Base-by-base conservation (phyloP, 805 yeast species). In the Brettanomyces bruxellensis region DNA sequence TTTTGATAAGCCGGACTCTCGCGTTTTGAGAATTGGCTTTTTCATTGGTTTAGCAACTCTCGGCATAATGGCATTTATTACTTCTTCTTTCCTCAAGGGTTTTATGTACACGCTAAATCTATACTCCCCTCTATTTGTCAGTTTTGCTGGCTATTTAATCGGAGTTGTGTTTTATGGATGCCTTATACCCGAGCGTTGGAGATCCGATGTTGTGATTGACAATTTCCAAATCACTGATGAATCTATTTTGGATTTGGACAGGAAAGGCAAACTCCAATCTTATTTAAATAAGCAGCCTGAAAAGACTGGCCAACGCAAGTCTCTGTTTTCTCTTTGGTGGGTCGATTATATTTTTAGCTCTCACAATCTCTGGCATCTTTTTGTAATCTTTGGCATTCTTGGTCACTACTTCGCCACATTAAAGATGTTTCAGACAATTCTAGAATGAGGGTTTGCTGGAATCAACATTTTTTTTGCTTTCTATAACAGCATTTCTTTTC, bases 351-450 rank as follows among this genome's bases (percentile, higher is more conserved):
- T 76, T 25, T 70, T 81, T 45, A 75, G 79, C 38, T 86, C 96
- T 35, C 99, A 91, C 64, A 90, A 89, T 57, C 70, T 91, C 30
- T 91, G 99, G 99, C 99, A 91, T 66, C 61, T 88, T 11, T 87
- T 85, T 59, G 99, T 93, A 30, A 75, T 93, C 14, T 72, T 85
- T 25, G 99, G 99, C 3, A 80, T 88, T n/a, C 64, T 85, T 38
- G 95, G 95, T 32, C 98, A 91, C 64, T 93, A 90, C 64, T 70
- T 71, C 47, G 91, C 95, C 12, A 69, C 88, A 36, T 68, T 87
- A 50, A 81, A 78, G 47, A 82, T 90, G 85, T 81, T 81, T 52
- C 70, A 38, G 25, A 38, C 23, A 23, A 38, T 38, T 25, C 41
- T 38, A 6, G 22, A 38, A 18, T 28, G 32, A 28, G 32, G 11